phyloP scores from a whole-genome alignment of 768 basidiomycete genomes.

The Auriscalpium vulgare region DNA sequence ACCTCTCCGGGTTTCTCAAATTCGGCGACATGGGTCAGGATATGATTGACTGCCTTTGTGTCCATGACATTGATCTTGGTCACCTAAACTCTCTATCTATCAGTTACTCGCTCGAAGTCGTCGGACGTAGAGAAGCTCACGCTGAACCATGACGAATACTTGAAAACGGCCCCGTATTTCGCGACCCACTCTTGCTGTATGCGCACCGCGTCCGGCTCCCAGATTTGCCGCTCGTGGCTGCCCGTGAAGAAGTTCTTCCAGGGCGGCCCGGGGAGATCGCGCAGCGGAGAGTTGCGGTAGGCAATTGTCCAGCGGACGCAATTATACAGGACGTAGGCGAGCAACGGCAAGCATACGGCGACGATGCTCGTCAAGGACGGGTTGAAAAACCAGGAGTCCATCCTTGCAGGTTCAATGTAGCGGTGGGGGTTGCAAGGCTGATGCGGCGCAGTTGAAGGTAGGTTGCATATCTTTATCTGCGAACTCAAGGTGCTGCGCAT shows the following conservation, averaged over 20 bases:
- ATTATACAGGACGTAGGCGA: too few species aligned
- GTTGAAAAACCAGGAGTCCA: too few species aligned
- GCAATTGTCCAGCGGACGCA: neutral
- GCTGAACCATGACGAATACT: neutral
- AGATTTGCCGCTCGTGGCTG: neutral
- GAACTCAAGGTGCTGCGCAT: too few species aligned
- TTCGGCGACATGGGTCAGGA: constrained; percentile 1
- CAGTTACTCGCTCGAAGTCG: too few species aligned
- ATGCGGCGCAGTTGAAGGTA: too few species aligned
- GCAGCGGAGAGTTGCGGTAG: neutral
- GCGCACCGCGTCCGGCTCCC: neutral
- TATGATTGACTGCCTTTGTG: constrained; percentile 6
- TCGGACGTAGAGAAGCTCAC: too few species aligned
- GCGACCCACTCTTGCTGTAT: neutral
- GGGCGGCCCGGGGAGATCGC: neutral
- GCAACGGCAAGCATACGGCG: too few species aligned
- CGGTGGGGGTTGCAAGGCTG: too few species aligned
- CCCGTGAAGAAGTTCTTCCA: neutral
- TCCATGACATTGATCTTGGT: neutral
- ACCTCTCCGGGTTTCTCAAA: constrained; percentile 2
- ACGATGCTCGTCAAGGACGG: too few species aligned
- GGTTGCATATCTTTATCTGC: too few species aligned
- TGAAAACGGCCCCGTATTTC: neutral
- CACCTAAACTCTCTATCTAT: too few species aligned
- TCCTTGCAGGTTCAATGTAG: too few species aligned